Conservation (phyloP, 495 filamentous ascomycete species). For the Neurospora sp. region DNA sequence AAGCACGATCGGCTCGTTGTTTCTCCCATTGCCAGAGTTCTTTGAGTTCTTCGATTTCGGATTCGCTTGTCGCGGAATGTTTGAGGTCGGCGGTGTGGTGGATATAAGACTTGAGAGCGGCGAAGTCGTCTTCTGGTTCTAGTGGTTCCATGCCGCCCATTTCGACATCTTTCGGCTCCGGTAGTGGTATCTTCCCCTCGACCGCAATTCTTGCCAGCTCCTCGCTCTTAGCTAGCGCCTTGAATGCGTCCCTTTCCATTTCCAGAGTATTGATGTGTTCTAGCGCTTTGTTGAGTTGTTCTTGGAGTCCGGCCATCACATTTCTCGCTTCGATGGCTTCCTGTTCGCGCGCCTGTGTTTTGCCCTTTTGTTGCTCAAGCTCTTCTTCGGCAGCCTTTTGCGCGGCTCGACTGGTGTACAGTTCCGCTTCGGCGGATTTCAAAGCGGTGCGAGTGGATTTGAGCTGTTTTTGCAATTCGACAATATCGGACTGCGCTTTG, state of each 20-base stretch:
- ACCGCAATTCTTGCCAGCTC: slow-evolving; percentile 52
- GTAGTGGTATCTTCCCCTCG: slow-evolving; percentile 52
- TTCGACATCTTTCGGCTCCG: slow-evolving; percentile 24
- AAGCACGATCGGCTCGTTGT: slow-evolving; percentile 52
- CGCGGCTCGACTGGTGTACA: slow-evolving; percentile 51
- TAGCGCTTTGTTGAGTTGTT: slow-evolving; percentile 57
- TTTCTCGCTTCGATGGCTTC: slow-evolving; percentile 70
- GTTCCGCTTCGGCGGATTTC: slow-evolving; percentile 41
- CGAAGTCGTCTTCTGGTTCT: slow-evolving; percentile 37
- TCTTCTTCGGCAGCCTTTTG: slow-evolving; percentile 20
- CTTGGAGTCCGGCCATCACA: slow-evolving; percentile 60
- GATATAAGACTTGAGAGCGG: slow-evolving; percentile 34
- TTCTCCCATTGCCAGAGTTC: slow-evolving; percentile 57
- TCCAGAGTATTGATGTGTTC: slow-evolving; percentile 56
- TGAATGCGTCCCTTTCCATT: slow-evolving; percentile 58
- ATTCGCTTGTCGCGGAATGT: slow-evolving; percentile 34
- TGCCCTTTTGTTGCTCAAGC: slow-evolving; percentile 38
- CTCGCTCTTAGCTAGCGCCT: slow-evolving; percentile 47
- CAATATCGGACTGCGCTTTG: slow-evolving; percentile 63
- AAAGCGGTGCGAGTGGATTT: slow-evolving; percentile 51
- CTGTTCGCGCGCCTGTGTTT: slow-evolving; percentile 49
- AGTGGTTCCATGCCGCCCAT: slow-evolving; percentile 6
- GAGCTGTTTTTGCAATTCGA: slow-evolving; percentile 76
- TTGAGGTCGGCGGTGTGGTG: slow-evolving; percentile 25
- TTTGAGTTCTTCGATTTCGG: slow-evolving; percentile 48